phyloP scores from a whole-genome alignment of 805 yeast species.

The Vanderwaltozyma tropicalis region DNA sequence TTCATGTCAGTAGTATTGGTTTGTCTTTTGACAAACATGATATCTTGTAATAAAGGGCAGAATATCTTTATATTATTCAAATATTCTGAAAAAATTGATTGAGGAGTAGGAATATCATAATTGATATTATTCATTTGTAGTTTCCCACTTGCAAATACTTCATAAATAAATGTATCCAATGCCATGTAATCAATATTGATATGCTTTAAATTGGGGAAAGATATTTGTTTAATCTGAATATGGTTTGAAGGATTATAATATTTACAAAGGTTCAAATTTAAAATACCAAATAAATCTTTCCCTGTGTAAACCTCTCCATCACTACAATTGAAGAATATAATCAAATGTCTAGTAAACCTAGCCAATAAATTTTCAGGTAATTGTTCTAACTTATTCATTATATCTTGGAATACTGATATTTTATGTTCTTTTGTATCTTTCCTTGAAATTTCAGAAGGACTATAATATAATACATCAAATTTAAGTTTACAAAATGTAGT shows the following conservation, averaged over 20 bases:
- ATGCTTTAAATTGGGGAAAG: conserved; percentile 8
- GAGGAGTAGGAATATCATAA: conserved; percentile 5
- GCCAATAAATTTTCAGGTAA: not conserved
- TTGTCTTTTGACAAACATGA: conserved; percentile 7
- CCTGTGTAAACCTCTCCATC: not conserved
- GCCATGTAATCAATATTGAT: conserved; percentile 14
- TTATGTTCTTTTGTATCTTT: too few species aligned
- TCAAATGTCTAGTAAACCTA: conserved; percentile 1
- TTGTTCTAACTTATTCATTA: too few species aligned
- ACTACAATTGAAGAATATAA: conserved; percentile 3
- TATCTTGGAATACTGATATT: too few species aligned
- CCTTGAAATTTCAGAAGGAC: too few species aligned
- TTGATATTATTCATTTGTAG: conserved; percentile 1
- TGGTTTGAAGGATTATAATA: conserved; percentile 1
- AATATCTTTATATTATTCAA: conserved; percentile 6
- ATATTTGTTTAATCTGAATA: conserved; percentile 5
- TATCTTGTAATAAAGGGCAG: conserved; percentile 7
- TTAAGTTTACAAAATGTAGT: too few species aligned
- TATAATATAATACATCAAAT: too few species aligned
- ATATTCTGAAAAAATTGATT: conserved; percentile 6
- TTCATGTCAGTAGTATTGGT: not conserved
- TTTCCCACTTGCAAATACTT: conserved; percentile 3
- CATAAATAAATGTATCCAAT: conserved; percentile 13
- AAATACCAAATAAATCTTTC: conserved; percentile 10
- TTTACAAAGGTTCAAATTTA: conserved; percentile 4